Base-by-base conservation (phyloP, 495 filamentous ascomycete genomes). In the Thermothielavioides terrestris region DNA sequence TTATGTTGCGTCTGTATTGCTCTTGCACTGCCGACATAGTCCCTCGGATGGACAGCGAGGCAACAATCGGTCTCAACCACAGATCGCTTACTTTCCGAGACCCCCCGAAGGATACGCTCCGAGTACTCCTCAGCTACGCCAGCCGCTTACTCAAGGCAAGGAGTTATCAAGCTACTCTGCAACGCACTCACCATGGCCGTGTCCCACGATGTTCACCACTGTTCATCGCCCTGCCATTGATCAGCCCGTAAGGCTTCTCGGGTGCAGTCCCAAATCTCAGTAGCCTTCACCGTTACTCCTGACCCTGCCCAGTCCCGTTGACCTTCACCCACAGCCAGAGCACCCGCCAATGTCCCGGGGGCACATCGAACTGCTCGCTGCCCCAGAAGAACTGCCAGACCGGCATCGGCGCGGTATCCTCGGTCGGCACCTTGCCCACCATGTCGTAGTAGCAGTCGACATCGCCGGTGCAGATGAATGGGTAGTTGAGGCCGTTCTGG, bases 321-420 rank as follows among this genome's bases (percentile, higher is more conserved):
- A 51, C 28, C 5, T 44, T 56, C 35, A 53, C 54, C 67, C 65
- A 68, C 5, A 62, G 49, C 61, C 56, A 62, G 35, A 65, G 9
- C 1, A 64, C 61, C 40, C 60, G 43, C 12, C 56, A 42, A 41
- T 68, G 65, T 2, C 66, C 66, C 7, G 55, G 39, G 27, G 63
- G 52, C 25, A 64, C 45, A 0, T 30, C 44, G 45, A 36, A 26
- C 59, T 69, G 61, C n/a, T 56, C 37, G 30, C 51, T 49, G 3
- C 66, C 66, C 64, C 64, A 69, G 15, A 55, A 45, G 46, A 46
- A 69, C 42, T 60, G 53, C 66, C 66, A 69, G 2, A 64, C 58
- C 7, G 64, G 56, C 17, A 53, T 21, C n/a, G 25, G 21, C 4
- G 40, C 37, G 0, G 25, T 35, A 2, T 49, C 42, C 6, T 11